A percentile compares a stretch with the other conserved stretches of the same genome.
Evolutionary conservation across 352 stramenopile species (phyloP).

Genomic region (Aphanomyces stellatus): DNA sequence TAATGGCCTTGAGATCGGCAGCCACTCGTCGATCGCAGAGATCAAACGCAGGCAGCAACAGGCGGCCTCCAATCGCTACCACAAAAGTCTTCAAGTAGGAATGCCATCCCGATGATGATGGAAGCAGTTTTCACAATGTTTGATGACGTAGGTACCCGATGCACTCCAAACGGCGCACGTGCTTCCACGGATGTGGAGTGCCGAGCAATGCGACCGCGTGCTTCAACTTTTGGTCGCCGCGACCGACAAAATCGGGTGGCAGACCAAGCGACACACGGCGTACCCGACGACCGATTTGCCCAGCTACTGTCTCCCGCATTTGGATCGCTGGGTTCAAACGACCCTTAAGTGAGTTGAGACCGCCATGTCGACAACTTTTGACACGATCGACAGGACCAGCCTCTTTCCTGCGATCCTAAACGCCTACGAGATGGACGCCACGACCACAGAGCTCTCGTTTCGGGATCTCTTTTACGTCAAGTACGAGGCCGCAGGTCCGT

Average conservation of each 20-base stretch:
- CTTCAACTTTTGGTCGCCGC: constrained; percentile 31
- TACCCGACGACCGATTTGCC: constrained; percentile 83
- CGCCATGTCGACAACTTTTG: background rate
- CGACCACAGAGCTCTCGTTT: constrained; percentile 52
- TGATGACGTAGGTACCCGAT: constrained; percentile 28
- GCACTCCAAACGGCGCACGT: constrained; percentile 35
- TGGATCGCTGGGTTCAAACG: constrained; percentile 59
- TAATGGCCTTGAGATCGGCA: background rate
- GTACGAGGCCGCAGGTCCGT: constrained; percentile 47
- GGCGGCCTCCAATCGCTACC: constrained; percentile 37
- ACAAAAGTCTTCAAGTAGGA: constrained; percentile 30
- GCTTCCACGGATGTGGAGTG: constrained; percentile 43
- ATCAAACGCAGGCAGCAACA: constrained; percentile 32
- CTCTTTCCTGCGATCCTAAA: constrained; percentile 53
- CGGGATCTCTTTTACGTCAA: constrained; percentile 85
- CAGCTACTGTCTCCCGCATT: constrained; percentile 48
- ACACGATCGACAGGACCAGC: constrained; percentile 12
- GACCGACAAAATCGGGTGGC: constrained; percentile 47
- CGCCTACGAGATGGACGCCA: constrained; percentile 34
- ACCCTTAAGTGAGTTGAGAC: constrained; percentile 24
- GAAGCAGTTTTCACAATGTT: too few species aligned
- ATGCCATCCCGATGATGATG: too few species aligned
- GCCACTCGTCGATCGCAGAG: constrained; percentile 20
- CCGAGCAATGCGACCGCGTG: constrained; percentile 39
- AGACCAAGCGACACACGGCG: constrained; percentile 60